Evolutionary conservation across 768 basidiomycete species (phyloP), one percentile per base, ranked within the genome.

Genomic region (Gautieria morchelliformis): DNA sequence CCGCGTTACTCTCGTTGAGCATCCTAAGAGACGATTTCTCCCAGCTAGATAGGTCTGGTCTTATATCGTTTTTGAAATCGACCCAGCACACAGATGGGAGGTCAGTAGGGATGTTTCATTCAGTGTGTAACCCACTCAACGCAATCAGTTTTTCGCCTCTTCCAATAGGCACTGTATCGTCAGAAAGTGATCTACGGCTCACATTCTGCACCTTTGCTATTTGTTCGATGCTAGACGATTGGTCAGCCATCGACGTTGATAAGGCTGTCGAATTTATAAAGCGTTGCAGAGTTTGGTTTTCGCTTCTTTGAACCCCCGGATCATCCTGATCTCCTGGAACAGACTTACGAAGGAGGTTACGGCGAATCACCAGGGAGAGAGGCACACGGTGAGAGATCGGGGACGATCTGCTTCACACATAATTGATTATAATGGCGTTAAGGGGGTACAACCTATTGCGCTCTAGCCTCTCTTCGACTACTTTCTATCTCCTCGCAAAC

Each of bases 391-490:
- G 56, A 19, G 74, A 52, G 24, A 15, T 20, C 58, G 17, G 41
- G n/a, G 14, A 9, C 9, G 22, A 39, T 41, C 53, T 35, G 48
- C 54, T n/a, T 22, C 14, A 45, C n/a, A 46, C 14, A 12, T 15
- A 49, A 51, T 27, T n/a, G 9, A 6, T 51, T 3, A 17, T 22
- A 24, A 24, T 9, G 39, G 19, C 39, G 24, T 20, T 20, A 62
- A 93, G 93, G 94, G 19, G 95, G 95, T 7, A 89, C 93, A 17
- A 96, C 95, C 1, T 98, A 97, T 69, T 94, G 89, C 62, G 87
- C 89, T 0, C 67, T 96, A 27, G 92, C 93, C 1, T 78, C 87
- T 0, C 75, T 94, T 12, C 67, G 80, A 56, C 76, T 90, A 52
- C 74, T 75, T 52, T 69, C 74, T 56, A 22, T 19, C 61, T 52